phyloP scores from a whole-genome alignment of 495 filamentous ascomycete species.

The Acidomyces sp. region DNA sequence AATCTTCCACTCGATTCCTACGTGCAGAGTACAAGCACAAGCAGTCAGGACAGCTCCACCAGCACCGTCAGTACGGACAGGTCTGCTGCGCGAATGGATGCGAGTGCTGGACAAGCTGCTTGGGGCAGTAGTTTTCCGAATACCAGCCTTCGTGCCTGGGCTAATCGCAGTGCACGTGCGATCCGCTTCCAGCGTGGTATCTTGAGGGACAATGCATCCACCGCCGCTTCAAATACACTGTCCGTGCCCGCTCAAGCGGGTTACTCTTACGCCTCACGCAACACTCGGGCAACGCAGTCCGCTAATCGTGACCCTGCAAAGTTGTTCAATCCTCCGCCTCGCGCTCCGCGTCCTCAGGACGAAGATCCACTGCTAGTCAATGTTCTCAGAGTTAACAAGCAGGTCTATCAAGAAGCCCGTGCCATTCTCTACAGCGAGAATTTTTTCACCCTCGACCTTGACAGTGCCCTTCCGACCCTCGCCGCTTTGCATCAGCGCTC shows the following conservation, averaged over 20 bases:
- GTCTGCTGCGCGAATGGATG: background rate
- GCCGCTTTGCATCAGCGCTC: constrained; percentile 22
- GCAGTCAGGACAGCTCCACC: background rate
- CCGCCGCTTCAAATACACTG: background rate
- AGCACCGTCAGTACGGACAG: background rate
- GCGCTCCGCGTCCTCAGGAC: constrained; percentile 6
- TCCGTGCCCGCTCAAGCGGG: background rate
- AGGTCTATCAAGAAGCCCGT: constrained; percentile 25
- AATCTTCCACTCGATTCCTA: too few species aligned
- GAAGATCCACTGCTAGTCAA: constrained; percentile 13
- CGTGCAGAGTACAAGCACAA: background rate
- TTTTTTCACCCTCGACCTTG: constrained; percentile 21
- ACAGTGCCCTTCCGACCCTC: constrained; percentile 17
- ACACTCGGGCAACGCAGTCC: background rate
- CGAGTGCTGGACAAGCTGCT: background rate
- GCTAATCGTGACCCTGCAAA: background rate
- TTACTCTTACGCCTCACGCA: background rate
- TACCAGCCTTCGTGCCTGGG: background rate
- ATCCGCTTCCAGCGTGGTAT: background rate
- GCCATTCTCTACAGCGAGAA: constrained; percentile 25
- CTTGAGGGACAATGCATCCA: background rate
- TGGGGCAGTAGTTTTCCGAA: background rate
- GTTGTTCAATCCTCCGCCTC: background rate
- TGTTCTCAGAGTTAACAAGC: constrained; percentile 19
- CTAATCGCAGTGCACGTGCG: constrained; percentile 4